Base-by-base conservation (phyloP, 306 rosid genomes). In the Clitoria ternatea region DNA sequence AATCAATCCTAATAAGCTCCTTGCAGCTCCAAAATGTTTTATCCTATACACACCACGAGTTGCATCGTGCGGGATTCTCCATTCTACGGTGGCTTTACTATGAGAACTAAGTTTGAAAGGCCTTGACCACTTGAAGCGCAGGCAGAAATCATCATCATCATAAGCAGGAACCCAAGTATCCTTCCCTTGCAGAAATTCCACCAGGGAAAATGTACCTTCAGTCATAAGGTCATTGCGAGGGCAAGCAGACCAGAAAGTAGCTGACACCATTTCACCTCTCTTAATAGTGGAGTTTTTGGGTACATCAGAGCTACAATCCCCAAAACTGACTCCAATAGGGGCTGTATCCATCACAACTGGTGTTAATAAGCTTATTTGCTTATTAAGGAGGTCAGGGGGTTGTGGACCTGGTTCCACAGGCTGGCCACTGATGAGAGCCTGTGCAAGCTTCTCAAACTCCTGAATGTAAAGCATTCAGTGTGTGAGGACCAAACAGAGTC, bases 201-300 rank as follows among this genome's bases (percentile, higher is more conserved):
- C 97, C 7, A 94, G 88, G 60, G 91, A 82, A 66, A 85, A 94
- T 61, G 98, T 94, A 22, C 97, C 96, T 79, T 94, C 98, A 2
- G 97, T 94, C 98, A 89, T 81, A 19, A 87, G 96, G 82, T 90
- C 96, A 39, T 94, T 94, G 0, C 98, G 86, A 67, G 97, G 98
- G 78, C 97, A 94, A 5, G 88, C 98, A 0, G 98, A 84, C 96
- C 95, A 89, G 81, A 94, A 90, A 54, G 83, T 73, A 26, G 79
- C 95, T 0, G 84, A 40, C 29, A 85, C 97, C 74, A 48, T 80
- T 47, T 84, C 86, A 3, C 97, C 97, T 78, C 72, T 83, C 70
- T 79, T 87, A 52, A 87, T 90, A 61, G 95, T 85, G 12, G 96
- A 72, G 61, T 90, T 90, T 54, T 71, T 59, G 4, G 91, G 97